Evolutionary conservation across 495 filamentous ascomycete genomes (phyloP).

Genomic region (Lophiostoma macrostomum): DNA sequence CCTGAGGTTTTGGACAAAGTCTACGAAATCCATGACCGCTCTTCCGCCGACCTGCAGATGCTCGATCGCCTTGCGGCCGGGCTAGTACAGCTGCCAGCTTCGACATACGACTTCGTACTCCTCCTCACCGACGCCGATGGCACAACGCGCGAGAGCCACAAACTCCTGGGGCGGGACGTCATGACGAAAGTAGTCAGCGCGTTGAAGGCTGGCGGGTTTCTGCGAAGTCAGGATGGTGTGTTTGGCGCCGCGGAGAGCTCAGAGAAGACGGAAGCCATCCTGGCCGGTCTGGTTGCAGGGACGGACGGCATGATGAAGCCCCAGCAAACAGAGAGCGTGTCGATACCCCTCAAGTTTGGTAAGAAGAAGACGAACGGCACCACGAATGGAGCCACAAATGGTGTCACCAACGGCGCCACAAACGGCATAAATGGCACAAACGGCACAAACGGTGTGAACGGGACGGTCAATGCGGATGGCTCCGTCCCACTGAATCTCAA

Average conservation of each 20-base stretch:
- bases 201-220: slow-evolving; percentile 66
- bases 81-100: slow-evolving; percentile 69
- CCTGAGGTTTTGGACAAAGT: slow-evolving; percentile 58
- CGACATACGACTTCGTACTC: slow-evolving; percentile 80
- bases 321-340: slow-evolving; percentile 58
- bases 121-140: slow-evolving; percentile 76
- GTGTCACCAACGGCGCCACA: slow-evolving; percentile 34
- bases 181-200: slow-evolving; percentile 64
- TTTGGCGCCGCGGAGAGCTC: slow-evolving; percentile 48
- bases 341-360: slow-evolving; percentile 71
- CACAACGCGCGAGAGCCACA: slow-evolving; percentile 55
- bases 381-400: slow-evolving; percentile 39
- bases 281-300: slow-evolving; percentile 68
- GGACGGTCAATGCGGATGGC: slow-evolving; percentile 11
- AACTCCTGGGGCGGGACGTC: slow-evolving; percentile 63
- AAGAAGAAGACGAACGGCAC: slow-evolving; percentile 54
- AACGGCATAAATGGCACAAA: slow-evolving; percentile 24
- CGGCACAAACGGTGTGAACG: slow-evolving; percentile 34
- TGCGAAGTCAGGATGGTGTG: slow-evolving; percentile 66
- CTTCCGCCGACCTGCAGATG: slow-evolving; percentile 89
- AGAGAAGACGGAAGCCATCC: slow-evolving; percentile 66
- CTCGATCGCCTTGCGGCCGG: slow-evolving; percentile 87
- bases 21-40: slow-evolving; percentile 64
- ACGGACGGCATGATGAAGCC: slow-evolving; percentile 68
- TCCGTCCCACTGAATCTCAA: slow-evolving; percentile 37